Evolutionary conservation across 2,329 filamentous ascomycete genomes (phyloP).

Genomic region (Penicillium corylophilum): DNA sequence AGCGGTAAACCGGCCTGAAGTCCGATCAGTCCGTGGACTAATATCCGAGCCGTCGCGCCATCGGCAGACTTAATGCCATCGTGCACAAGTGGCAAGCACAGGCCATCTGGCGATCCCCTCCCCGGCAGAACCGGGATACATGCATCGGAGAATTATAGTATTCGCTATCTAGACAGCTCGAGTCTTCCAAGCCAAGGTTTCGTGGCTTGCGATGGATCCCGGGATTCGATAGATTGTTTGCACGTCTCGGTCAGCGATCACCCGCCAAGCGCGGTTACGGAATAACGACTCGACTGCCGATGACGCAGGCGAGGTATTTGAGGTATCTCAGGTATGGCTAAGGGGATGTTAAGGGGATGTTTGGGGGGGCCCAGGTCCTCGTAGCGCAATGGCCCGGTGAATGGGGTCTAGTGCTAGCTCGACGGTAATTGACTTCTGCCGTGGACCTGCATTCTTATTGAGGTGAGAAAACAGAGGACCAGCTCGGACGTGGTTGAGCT

Average conservation of each 20-base stretch:
- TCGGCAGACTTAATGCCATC: constrained; percentile 20
- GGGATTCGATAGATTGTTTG: not conserved
- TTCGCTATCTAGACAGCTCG: not conserved
- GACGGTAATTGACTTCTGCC: not conserved
- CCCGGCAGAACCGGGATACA: constrained; percentile 3
- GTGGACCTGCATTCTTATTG: not conserved
- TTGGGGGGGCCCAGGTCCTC: not conserved
- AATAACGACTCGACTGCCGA: constrained; percentile 12
- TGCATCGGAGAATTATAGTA: constrained; percentile 19
- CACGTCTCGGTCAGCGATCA: constrained; percentile 11
- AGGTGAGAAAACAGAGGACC: no score
- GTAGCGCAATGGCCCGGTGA: not conserved
- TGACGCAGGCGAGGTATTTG: not conserved
- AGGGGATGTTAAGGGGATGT: no score
- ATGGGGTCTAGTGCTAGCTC: not conserved
- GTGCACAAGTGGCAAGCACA: constrained; percentile 21
- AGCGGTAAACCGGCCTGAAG: constrained; percentile 11
- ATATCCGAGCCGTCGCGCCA: constrained; percentile 12
- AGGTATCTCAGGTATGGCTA: not conserved
- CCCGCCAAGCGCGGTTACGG: constrained; percentile 22
- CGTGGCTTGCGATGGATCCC: constrained; percentile 3
- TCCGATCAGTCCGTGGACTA: constrained; percentile 11
- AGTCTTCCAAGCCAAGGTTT: constrained; percentile 2
- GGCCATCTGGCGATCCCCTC: constrained; percentile 15
- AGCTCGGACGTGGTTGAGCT: no score